Base-by-base conservation (phyloP, 2,329 filamentous ascomycete species). In the Kalmusia sp. region DNA sequence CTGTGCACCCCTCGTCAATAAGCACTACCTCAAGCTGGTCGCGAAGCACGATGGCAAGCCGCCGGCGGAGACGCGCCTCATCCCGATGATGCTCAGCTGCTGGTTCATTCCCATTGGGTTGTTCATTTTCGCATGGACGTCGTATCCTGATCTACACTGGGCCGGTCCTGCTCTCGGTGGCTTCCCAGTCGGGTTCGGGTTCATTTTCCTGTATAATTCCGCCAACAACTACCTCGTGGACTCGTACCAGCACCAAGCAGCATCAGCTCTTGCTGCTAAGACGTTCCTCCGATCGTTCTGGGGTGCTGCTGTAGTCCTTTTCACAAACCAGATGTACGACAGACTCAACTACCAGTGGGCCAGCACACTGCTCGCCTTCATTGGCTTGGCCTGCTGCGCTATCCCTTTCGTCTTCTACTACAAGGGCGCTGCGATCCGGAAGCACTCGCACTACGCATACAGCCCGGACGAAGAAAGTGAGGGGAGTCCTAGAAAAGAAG, bases 361-460 rank as follows among this genome's bases (percentile, higher is more conserved):
- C 0, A 86, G 85, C 44, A 82, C 83, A 0, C 79, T 95, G 8
- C 76, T 95, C 7, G 90, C 84, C 0, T 93, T 93, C 63, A 80
- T 96, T 61, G 85, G 83, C 14, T 77, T 96, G 5, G 88, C 84
- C 0, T 96, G 91, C 77, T 96, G 91, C 71, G 84, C 80, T 0
- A 96, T 96, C 61, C 92, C 92, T 0, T 96, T 88, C 70, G 73
- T 91, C 22, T 96, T 96, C 76, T 96, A 89, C 80, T 85, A 80
- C 66, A 91, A 85, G 63, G 92, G 92, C 3, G 90, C 86, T 14
- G 71, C 72, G 4, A 96, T 96, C 61, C 81, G 92, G 4, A 79
- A 77, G 50, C 79, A 81, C 53, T 90, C 87, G 65, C 88, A 85
- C 72, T 96, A 86, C 68, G 92, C 92, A 0, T 96, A 91, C 61